Percentiles rank a stretch among this genome's conserved stretches.
Evolutionary conservation across 2,329 filamentous ascomycete species (phyloP).

Genomic region (Neofusicoccum umdonicola): DNA sequence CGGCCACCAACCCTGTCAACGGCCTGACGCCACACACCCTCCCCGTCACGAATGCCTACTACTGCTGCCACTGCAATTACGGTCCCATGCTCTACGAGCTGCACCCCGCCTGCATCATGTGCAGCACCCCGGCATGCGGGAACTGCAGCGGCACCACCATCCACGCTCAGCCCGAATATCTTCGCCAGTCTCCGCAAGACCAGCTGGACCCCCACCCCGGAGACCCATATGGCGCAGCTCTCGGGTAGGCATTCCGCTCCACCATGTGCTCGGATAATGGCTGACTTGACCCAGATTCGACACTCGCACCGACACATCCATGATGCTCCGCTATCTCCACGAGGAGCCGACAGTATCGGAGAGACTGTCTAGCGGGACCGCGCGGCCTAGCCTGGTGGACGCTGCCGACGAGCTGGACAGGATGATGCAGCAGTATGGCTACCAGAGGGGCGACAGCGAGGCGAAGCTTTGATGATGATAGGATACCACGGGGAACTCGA

Average conservation of each 20-base stretch:
- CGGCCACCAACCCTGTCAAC: neutral
- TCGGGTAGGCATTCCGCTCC: neutral
- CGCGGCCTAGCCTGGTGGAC: neutral
- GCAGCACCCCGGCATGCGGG: neutral
- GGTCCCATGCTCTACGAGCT: neutral
- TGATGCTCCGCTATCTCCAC: neutral
- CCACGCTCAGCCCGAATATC: neutral
- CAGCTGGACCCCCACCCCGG: neutral
- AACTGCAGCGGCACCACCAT: neutral
- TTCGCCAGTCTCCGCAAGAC: neutral
- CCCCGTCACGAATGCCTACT: neutral
- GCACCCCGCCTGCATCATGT: neutral
- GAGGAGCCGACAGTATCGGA: neutral
- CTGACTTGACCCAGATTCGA: neutral
- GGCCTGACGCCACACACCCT: neutral
- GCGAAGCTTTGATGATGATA: neutral
- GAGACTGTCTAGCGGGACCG: neutral
- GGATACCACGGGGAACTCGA: no score
- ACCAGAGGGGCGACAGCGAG: neutral
- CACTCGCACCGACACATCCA: neutral
- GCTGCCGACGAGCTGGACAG: neutral
- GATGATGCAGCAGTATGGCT: neutral
- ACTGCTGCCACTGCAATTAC: neutral
- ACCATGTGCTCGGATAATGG: neutral
- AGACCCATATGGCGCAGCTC: neutral